These are phyloP conservation scores for Xylariaceae sp. DNA, from an alignment of 2,329 filamentous ascomycete genomes.

Conservation along the genomic window DNA sequence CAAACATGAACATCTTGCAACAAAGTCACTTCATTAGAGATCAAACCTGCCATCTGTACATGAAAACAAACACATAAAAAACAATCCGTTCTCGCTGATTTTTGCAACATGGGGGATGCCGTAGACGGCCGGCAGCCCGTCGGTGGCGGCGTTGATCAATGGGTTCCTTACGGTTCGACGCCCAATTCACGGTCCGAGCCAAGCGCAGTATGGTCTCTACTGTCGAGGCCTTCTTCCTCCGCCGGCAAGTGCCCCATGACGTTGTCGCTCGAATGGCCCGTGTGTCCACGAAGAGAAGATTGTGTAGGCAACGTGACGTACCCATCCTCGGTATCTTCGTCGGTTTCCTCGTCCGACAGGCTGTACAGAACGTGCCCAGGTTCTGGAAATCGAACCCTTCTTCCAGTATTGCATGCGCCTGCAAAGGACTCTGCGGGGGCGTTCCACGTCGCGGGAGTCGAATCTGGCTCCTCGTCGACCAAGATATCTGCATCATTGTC, in stretches of 20 bases:
- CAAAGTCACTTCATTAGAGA: too few species aligned
- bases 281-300: slow-evolving; percentile 29
- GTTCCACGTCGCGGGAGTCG: slow-evolving; percentile 1
- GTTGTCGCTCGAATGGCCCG: slow-evolving; percentile 28
- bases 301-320: slow-evolving; percentile 9
- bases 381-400: background rate
- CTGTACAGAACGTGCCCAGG: slow-evolving; percentile 5
- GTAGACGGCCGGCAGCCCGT: too few species aligned
- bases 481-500: slow-evolving; percentile 21
- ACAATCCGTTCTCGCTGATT: too few species aligned
- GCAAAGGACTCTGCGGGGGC: background rate
- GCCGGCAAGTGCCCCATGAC: slow-evolving; percentile 2
- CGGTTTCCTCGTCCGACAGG: background rate
- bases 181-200: background rate
- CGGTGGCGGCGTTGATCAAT: too few species aligned
- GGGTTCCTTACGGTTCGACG: too few species aligned
- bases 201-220: slow-evolving; percentile 15
- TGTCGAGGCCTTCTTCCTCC: background rate
- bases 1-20: too few species aligned
- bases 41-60: too few species aligned
- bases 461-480: slow-evolving; percentile 15
- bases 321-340: slow-evolving; percentile 1
- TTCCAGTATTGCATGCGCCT: background rate
- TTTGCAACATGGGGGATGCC: too few species aligned
- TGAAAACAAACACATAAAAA: too few species aligned